Base-by-base conservation (phyloP, 2,329 filamentous ascomycete species). In the Fusarium incarnatum region DNA sequence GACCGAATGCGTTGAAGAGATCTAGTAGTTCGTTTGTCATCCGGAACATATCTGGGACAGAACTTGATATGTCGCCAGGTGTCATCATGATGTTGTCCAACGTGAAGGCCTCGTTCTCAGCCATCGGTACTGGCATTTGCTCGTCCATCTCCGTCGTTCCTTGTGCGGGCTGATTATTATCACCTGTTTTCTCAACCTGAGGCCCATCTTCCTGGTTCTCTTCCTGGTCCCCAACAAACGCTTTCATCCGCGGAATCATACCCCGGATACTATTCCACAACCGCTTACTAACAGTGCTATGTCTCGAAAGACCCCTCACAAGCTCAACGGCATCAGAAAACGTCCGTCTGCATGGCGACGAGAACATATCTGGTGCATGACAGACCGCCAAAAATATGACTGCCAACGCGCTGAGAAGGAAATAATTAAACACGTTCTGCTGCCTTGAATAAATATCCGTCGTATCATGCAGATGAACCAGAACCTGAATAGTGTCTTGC, bases 321-420 rank as follows among this genome's bases (percentile, higher is more conserved):
- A 81, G 71, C 2, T 78, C 74, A 4, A 79, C 73, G 0, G 77
- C 79, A 0, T 78, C 75, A 5, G 73, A 60, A 27, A 81, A 81
- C 6, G 66, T 77, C 34, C 77, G 74, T 6, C 77, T 73, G 54
- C 79, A 80, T 0, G 73, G 72, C 11, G 79, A 79, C 5, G 81
- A 79, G 52, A 84, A 85, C 4, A 76, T 75, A 3, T 77, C 74
- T 0, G 83, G 83, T 0, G 81, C 82, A 65, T 85, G 82, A 5
- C 83, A 79, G 0, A 85, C 82, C 1, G 83, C 84, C 2, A 75
- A 10, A 15, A 75, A 74, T 0, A 75, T 77, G 71, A 64, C 79
- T 28, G 60, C 78, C 69, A 68, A 71, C 57, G 22, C 79, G 69
- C 71, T 78, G n/a, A 70, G 70, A 0, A 77, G 60, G 4, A 77